Evolutionary conservation across 1,139 yeast genomes (phyloP).

Genomic region (Candida tropicalis): DNA sequence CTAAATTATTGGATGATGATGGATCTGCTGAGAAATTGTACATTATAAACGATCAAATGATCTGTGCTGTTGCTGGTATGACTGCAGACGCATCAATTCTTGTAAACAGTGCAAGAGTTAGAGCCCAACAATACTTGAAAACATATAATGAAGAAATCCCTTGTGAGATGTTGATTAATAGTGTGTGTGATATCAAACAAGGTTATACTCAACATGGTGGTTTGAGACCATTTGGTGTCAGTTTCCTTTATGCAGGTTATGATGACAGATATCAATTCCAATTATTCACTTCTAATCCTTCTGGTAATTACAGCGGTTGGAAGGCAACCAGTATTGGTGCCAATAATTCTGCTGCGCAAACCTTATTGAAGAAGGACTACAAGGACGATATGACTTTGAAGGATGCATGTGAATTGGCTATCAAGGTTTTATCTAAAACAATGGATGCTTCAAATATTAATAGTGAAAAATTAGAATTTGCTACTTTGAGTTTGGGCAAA

Average conservation of each 20-base stretch:
- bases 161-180: conserved; percentile 84
- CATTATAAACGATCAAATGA: conserved; percentile 75
- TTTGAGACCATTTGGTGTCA: conserved; percentile 96
- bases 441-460: conserved; percentile 84
- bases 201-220: conserved; percentile 99
- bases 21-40: conserved; percentile 92
- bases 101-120: conserved; percentile 82
- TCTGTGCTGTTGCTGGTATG: conserved; percentile 98
- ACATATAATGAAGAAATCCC: conserved; percentile 91
- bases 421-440: conserved; percentile 91
- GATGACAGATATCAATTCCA: conserved; percentile 92
- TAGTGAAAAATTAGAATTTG: conserved; percentile 72
- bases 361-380: conserved; percentile 91
- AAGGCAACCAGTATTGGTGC: conserved; percentile 98
- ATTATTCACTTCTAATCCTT: conserved; percentile 92
- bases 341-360: conserved; percentile 94
- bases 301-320: conserved; percentile 99
- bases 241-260: conserved; percentile 93
- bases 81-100: conserved; percentile 95
- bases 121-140: conserved; percentile 83
- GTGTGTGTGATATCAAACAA: conserved; percentile 91
- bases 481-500: conserved; percentile 63
- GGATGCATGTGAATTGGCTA: conserved; percentile 85
- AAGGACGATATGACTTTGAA: conserved; percentile 76
- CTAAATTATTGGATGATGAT: conserved; percentile 90